Percentiles rank a stretch among this genome's conserved stretches.
phyloP scores from a whole-genome alignment of 225 moss, liverwort and hornwort genomes.

The Neckera pumila region DNA sequence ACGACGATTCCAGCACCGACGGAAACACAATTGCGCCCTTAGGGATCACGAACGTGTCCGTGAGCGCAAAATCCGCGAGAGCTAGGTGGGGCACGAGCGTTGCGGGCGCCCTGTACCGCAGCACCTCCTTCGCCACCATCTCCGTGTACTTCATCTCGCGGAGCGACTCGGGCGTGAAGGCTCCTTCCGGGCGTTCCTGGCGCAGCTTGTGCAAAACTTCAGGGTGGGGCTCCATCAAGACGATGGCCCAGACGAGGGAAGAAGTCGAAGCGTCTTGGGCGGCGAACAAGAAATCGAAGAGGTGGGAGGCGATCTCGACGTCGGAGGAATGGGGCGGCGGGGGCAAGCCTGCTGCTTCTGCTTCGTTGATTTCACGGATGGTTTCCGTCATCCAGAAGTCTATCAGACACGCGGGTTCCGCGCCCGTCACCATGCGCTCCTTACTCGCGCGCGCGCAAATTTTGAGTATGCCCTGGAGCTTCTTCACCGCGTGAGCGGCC shows the following conservation, averaged over 20 bases:
- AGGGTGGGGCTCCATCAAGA: conserved; percentile 52
- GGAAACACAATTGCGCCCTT: conserved; percentile 88
- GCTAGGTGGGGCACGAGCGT: conserved; percentile 84
- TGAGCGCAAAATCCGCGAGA: conserved; percentile 40
- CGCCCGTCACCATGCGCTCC: conserved; percentile 44
- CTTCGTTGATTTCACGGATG: conserved; percentile 54
- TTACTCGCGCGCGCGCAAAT: conserved; percentile 58
- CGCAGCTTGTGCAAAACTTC: conserved; percentile 47
- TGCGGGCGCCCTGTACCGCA: conserved; percentile 73
- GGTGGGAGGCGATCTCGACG: conserved; percentile 51
- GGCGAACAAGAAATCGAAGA: conserved; percentile 91
- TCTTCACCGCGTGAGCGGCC: conserved; percentile 52
- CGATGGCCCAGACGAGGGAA: conserved; percentile 72
- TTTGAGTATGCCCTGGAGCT: conserved; percentile 36
- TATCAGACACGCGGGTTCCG: conserved; percentile 65
- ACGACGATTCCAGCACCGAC: conserved; percentile 73
- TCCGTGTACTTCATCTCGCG: conserved; percentile 70
- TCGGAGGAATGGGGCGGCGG: conserved; percentile 65
- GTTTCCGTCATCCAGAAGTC: conserved; percentile 93
- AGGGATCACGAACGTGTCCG: conserved; percentile 63
- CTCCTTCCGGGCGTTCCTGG: conserved; percentile 11
- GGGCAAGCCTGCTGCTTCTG: conserved; percentile 37
- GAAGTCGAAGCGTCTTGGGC: conserved; percentile 95
- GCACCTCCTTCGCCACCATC: conserved; percentile 79
- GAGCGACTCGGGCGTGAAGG: conserved; percentile 51